Evolutionary conservation across 2,329 filamentous ascomycete species (phyloP), one percentile per base, ranked within the genome.

Genomic region (Talaromyces rugulosus): DNA sequence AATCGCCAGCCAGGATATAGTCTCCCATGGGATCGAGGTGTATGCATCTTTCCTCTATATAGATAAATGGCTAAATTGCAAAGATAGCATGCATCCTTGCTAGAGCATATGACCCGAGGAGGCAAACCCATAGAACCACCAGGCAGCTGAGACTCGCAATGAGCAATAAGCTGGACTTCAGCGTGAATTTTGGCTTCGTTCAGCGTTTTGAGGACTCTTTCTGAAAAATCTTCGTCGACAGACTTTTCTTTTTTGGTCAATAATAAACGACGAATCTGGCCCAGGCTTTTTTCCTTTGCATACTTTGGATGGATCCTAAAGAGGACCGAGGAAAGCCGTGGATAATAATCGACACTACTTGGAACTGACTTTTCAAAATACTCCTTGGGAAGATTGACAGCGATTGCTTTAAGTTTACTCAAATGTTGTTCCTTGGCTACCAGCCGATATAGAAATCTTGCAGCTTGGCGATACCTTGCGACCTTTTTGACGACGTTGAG

Each of bases 401-500:
- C 23, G 2, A 72, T 62, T 7, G 76, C 66, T 12, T 63, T 66
- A 55, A 75, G 71, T 1, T 64, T 62, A 23, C 71, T 68, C 52
- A 73, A 67, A 4, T 77, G 65, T 9, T 65, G 68, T 8, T 70
- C 71, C 57, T 69, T 74, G 0, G 77, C 75, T 3, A 64, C 66
- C 12, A 52, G 5, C 1, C 70, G 68, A 60, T 70, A 70, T 3
- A 82, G 66, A 23, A 71, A 69, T 9, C 65, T 62, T n/a, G 76
- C 71, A 50, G 70, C 69, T 47, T 77, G 71, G 16, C 66, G 65
- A 51, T 80, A 81, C 56, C 74, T 69, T 16, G 75, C 70, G 1
- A 80, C 70, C 61, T 78, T 79, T 0, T 18, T 56, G 0, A 80
- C 56, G 27, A 71, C 74, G 16, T 75, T 75, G 5, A 71, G 27